These are phyloP conservation scores for Xylariaceae sp. DNA, from an alignment of 2,329 filamentous ascomycete genomes.

Conservation along the genomic window DNA sequence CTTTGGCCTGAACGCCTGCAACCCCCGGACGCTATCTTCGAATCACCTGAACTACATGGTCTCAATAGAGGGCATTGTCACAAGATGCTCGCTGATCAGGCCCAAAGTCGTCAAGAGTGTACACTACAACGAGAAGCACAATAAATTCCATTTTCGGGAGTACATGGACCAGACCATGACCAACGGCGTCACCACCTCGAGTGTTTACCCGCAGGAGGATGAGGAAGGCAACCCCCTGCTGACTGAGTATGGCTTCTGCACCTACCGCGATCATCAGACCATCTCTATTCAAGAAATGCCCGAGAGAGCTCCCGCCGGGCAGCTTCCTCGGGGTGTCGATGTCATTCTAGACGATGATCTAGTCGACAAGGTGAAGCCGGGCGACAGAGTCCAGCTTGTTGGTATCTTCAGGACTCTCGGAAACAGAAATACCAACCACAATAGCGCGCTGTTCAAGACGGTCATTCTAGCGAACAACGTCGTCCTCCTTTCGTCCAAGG, in stretches of 20 bases:
- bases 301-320: constrained; percentile 87
- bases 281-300: constrained; percentile 99
- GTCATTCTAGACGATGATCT: constrained; percentile 95
- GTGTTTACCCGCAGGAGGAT: constrained; percentile 90
- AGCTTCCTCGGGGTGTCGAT: constrained; percentile 90
- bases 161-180: constrained; percentile 98
- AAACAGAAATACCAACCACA: constrained; percentile 85
- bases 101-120: constrained; percentile 98
- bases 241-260: constrained; percentile 94
- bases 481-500: constrained; percentile 90
- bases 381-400: constrained; percentile 93
- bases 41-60: constrained; percentile 93
- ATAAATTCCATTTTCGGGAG: constrained; percentile 80
- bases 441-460: constrained; percentile 91
- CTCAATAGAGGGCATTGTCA: constrained; percentile 94
- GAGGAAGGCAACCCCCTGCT: constrained; percentile 85
- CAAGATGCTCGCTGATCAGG: constrained; percentile 86
- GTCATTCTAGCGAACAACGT: constrained; percentile 91
- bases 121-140: constrained; percentile 83
- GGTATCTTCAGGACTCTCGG: constrained; percentile 91
- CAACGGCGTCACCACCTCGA: constrained; percentile 78
- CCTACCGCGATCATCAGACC: constrained; percentile 93
- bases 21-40: constrained; percentile 85
- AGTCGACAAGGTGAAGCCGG: constrained; percentile 89
- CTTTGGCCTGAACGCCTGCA: constrained; percentile 91